These are phyloP conservation scores for Trypanosoma congolense DNA, from an alignment of 208 protist species.

Conservation along the genomic window DNA sequence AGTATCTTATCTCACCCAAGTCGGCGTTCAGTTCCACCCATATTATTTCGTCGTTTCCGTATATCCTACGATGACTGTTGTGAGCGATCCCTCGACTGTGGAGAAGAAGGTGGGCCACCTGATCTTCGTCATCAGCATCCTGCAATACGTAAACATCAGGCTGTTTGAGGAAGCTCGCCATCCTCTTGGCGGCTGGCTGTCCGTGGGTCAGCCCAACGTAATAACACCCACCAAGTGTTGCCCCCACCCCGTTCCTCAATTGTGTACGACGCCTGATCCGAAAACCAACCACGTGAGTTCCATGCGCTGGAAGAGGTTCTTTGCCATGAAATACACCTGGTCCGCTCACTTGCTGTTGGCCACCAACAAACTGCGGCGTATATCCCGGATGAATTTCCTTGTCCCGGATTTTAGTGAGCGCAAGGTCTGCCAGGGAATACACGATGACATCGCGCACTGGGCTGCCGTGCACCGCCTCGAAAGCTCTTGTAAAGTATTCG, in stretches of 20 bases:
- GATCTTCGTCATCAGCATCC: slow-evolving; percentile 84
- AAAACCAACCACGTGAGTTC: slow-evolving; percentile 78
- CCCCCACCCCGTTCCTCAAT: slow-evolving; percentile 53
- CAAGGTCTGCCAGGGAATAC: slow-evolving; percentile 55
- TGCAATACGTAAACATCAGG: slow-evolving; percentile 84
- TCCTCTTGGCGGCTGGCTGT: slow-evolving; percentile 54
- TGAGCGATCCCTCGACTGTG: slow-evolving; percentile 64
- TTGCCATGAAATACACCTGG: slow-evolving; percentile 76
- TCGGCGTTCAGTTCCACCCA: slow-evolving; percentile 90
- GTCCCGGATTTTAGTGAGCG: slow-evolving; percentile 35
- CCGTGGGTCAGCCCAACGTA: slow-evolving; percentile 81
- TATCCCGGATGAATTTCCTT: slow-evolving; percentile 27
- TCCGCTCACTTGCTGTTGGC: slow-evolving; percentile 47
- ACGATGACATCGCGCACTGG: slow-evolving; percentile 48
- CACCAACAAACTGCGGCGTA: slow-evolving; percentile 54
- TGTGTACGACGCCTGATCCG: slow-evolving; percentile 64
- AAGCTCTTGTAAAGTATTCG: slow-evolving; percentile 48
- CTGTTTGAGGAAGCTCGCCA: slow-evolving; percentile 64
- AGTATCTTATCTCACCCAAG: slow-evolving; percentile 79
- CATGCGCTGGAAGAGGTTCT: slow-evolving; percentile 50
- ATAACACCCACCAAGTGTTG: slow-evolving; percentile 83
- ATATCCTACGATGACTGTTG: slow-evolving; percentile 71
- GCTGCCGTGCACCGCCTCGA: slow-evolving; percentile 19
- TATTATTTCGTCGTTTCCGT: slow-evolving; percentile 78
- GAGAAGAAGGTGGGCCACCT: slow-evolving; percentile 72